A percentile compares a stretch with the other conserved stretches of the same genome.
Evolutionary conservation across 306 rosid species (phyloP).

Genomic region (Cicer cuneatum): DNA sequence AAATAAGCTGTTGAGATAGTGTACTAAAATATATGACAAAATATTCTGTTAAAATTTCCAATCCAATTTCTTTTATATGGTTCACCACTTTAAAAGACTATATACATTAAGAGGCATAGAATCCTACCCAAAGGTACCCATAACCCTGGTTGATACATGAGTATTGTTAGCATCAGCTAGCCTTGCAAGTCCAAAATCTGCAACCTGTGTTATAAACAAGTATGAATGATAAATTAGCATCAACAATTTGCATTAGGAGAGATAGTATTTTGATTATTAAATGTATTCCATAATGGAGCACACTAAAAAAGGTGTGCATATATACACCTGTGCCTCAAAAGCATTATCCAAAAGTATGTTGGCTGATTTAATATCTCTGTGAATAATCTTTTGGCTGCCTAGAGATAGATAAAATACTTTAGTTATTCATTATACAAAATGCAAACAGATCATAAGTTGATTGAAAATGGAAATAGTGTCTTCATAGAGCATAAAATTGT

Average conservation of each 20-base stretch:
- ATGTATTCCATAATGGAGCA: not conserved
- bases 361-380: conserved; percentile 95
- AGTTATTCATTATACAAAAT: conserved; percentile 43
- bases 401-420: conserved; percentile 49
- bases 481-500: too few species aligned
- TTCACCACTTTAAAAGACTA: not conserved
- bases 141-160: conserved; percentile 93
- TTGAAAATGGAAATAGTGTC: not conserved
- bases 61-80: not conserved
- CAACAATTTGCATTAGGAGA: conserved; percentile 24
- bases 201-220: conserved; percentile 65
- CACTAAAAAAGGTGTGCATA: conserved; percentile 1
- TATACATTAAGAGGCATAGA: conserved; percentile 36
- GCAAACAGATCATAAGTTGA: not conserved
- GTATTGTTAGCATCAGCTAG: conserved; percentile 66
- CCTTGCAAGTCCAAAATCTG: conserved; percentile 97
- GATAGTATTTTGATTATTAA: not conserved
- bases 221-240: conserved; percentile 37
- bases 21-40: not conserved
- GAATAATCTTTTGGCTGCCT: conserved; percentile 97
- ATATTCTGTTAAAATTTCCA: not conserved
- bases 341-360: conserved; percentile 87
- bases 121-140: conserved; percentile 97
- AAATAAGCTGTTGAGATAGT: not conserved
- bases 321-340: conserved; percentile 75